Percentiles rank a stretch among this genome's conserved stretches.
phyloP scores from a whole-genome alignment of 1,284 basidiomycete genomes.

The Vanrija pseudolonga region DNA sequence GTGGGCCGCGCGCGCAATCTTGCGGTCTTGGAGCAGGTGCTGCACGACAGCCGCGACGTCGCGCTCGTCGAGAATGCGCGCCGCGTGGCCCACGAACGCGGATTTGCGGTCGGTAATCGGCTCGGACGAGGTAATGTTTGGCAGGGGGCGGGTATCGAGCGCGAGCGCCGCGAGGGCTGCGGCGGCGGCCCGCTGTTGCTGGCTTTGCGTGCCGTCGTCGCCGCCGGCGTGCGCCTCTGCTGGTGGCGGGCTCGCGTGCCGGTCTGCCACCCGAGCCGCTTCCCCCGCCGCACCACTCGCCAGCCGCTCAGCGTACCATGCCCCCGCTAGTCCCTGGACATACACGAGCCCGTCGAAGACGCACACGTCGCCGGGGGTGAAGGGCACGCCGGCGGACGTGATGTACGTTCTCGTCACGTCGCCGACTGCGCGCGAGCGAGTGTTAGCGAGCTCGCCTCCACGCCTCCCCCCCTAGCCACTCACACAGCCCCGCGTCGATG shows the following conservation, averaged over 20 bases:
- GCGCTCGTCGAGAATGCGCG: slow-evolving; percentile 68
- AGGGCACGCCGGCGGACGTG: slow-evolving; percentile 68
- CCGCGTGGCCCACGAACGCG: slow-evolving; percentile 76
- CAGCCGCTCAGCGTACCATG: slow-evolving; percentile 68
- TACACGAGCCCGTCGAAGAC: slow-evolving; percentile 84
- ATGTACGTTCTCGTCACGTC: slow-evolving; percentile 76
- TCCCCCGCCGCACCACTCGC: slow-evolving; percentile 59
- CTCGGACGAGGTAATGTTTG: slow-evolving; percentile 62
- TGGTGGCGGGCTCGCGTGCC: no score
- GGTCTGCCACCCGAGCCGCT: slow-evolving; percentile 57
- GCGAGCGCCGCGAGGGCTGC: background rate
- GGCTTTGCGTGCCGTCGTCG: background rate
- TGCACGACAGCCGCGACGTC: slow-evolving; percentile 71
- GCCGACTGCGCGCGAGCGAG: slow-evolving; percentile 55
- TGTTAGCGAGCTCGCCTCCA: no score
- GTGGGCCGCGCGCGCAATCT: slow-evolving; percentile 65
- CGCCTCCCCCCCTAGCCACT: slow-evolving; percentile 13
- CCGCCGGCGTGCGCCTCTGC: no score
- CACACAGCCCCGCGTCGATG: slow-evolving; percentile 44
- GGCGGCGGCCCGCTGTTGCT: background rate
- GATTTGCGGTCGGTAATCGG: slow-evolving; percentile 80
- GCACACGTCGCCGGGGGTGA: slow-evolving; percentile 67
- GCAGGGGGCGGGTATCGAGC: slow-evolving; percentile 1
- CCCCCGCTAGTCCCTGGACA: slow-evolving; percentile 62
- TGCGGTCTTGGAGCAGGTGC: slow-evolving; percentile 64